A percentile compares a stretch with the other conserved stretches of the same genome.
Evolutionary conservation across 768 basidiomycete species (phyloP).

Genomic region (Pholiota molesta): DNA sequence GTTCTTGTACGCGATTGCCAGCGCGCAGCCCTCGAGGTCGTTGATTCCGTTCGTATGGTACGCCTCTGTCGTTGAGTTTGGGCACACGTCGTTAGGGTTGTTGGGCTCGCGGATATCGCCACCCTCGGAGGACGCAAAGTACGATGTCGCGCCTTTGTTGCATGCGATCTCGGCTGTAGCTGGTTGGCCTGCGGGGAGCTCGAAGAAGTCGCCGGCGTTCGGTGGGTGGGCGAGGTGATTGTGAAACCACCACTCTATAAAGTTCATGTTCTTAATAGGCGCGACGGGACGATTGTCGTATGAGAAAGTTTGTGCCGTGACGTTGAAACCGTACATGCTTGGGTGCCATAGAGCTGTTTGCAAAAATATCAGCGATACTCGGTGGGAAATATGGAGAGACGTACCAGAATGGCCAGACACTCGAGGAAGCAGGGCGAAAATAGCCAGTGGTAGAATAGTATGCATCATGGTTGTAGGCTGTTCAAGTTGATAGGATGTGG

Average conservation of each 20-base stretch:
- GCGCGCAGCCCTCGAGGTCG: constrained; percentile 64
- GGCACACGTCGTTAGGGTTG: constrained; percentile 56
- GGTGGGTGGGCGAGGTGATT: constrained; percentile 62
- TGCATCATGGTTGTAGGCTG: constrained; percentile 19
- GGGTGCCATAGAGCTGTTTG: constrained; percentile 54
- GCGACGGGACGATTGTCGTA: constrained; percentile 69
- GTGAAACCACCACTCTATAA: constrained; percentile 68
- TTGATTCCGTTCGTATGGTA: constrained; percentile 59
- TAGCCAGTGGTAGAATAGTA: constrained; percentile 19
- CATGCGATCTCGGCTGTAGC: constrained; percentile 59
- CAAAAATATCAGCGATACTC: neutral
- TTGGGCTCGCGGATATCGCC: constrained; percentile 52
- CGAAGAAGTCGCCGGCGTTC: constrained; percentile 55
- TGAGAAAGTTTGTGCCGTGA: constrained; percentile 51
- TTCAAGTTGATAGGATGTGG: neutral
- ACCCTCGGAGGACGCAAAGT: constrained; percentile 51
- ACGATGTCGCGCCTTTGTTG: constrained; percentile 65
- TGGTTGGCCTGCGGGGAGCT: constrained; percentile 59
- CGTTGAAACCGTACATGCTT: constrained; percentile 72
- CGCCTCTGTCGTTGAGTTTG: constrained; percentile 40
- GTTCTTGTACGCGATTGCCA: constrained; percentile 79
- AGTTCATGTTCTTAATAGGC: constrained; percentile 48
- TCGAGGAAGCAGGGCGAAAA: constrained; percentile 18
- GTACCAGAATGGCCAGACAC: constrained; percentile 35
- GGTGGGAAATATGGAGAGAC: neutral